Percentiles rank a stretch among this genome's conserved stretches.
Evolutionary conservation across 75 land plant species (phyloP).

Genomic region (Cunninghamia lanceolata): DNA sequence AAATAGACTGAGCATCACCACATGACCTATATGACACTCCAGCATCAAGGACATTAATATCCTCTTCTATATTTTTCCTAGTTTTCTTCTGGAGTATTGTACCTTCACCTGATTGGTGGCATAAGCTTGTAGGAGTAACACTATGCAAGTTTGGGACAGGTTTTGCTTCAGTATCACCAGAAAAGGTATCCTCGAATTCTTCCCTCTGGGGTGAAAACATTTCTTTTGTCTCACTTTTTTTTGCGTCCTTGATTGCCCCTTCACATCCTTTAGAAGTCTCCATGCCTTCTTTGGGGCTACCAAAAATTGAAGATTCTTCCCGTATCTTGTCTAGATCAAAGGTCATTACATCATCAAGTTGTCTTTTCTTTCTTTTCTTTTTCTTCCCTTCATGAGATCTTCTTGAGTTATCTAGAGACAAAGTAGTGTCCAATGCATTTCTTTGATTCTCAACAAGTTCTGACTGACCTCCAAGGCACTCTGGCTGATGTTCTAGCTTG

Average conservation of each 20-base stretch:
- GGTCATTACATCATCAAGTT: background rate
- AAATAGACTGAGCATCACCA: background rate
- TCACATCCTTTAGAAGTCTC: background rate
- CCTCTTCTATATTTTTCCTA: background rate
- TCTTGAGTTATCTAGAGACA: constrained; percentile 2
- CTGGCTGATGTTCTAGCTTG: background rate
- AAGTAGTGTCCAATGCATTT: background rate
- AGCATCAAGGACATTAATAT: background rate
- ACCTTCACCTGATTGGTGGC: constrained; percentile 3
- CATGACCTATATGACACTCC: background rate
- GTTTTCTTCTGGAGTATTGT: background rate
- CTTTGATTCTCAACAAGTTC: background rate
- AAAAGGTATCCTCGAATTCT: background rate
- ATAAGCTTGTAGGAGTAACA: background rate
- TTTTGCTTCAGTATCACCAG: constrained; percentile 6
- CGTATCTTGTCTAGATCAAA: background rate
- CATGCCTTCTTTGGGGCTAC: background rate
- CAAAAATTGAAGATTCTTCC: background rate
- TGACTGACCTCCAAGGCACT: constrained; percentile 3
- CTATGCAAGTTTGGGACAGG: background rate
- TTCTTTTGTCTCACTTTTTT: background rate
- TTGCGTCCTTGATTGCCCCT: background rate
- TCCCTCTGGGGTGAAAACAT: background rate
- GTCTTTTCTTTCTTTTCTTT: constrained; percentile 11
- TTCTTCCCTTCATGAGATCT: constrained; percentile 9